Evolutionary conservation across 306 rosid genomes (phyloP).

Genomic region (Ammopiptanthus mongolicus): DNA sequence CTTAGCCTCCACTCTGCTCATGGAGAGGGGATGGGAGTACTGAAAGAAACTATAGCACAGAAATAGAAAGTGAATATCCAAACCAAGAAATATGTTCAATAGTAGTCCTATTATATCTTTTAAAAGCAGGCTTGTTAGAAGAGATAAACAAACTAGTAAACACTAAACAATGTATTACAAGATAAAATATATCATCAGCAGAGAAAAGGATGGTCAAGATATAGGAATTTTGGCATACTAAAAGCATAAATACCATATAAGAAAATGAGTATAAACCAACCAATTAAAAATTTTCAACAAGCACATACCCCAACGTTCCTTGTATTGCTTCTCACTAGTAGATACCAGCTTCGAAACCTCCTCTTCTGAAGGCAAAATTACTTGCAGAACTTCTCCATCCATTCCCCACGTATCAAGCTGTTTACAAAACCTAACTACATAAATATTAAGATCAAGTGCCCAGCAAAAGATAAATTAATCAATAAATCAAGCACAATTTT

Average conservation of each 20-base stretch:
- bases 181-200: constrained; percentile 10
- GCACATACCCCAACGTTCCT: constrained; percentile 48
- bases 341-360: constrained; percentile 61
- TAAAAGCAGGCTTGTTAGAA: constrained; percentile 3
- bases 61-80: neutral
- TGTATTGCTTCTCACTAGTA: constrained; percentile 51
- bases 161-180: neutral
- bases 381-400: constrained; percentile 78
- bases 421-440: constrained; percentile 7
- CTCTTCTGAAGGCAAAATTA: constrained; percentile 59
- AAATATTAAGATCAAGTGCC: neutral
- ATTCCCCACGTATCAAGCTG: constrained; percentile 76
- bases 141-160: constrained; percentile 10
- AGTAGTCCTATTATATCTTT: neutral
- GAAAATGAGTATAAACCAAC: neutral
- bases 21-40: neutral
- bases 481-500: neutral
- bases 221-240: neutral
- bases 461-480: constrained; percentile 5
- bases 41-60: constrained; percentile 11
- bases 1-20: constrained; percentile 10
- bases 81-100: neutral
- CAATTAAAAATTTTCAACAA: constrained; percentile 3
- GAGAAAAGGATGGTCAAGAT: constrained; percentile 19
- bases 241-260: neutral